These are phyloP conservation scores for Metahyphopichia silvanorum DNA, from an alignment of 805 yeast species.

Conservation along the genomic window DNA sequence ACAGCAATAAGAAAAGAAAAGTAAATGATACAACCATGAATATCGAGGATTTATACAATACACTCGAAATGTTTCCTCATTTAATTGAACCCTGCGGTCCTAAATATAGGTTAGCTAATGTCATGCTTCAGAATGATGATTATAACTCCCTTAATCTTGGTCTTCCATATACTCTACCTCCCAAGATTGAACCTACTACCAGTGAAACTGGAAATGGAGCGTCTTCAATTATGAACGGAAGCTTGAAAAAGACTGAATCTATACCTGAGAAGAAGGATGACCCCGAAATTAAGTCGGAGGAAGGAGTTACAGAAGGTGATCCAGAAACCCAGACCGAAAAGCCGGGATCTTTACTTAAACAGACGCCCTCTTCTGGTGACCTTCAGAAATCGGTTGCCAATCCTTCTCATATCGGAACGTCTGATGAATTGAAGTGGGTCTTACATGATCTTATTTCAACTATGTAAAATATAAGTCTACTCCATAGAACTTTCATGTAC, in stretches of 20 bases:
- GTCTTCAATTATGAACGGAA: slow-evolving; percentile 2
- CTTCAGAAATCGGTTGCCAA: slow-evolving; percentile 13
- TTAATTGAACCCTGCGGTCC: slow-evolving; percentile 69
- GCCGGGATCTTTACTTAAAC: background rate
- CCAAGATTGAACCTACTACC: slow-evolving; percentile 12
- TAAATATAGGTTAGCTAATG: slow-evolving; percentile 44
- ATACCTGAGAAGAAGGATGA: background rate
- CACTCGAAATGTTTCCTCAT: slow-evolving; percentile 63
- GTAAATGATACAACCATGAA: slow-evolving; percentile 42
- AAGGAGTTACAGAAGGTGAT: slow-evolving; percentile 1
- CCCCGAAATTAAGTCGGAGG: background rate
- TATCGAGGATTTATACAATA: slow-evolving; percentile 64
- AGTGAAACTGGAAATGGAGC: slow-evolving; percentile 2
- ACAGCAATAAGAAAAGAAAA: slow-evolving; percentile 10
- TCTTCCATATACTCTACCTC: slow-evolving; percentile 28
- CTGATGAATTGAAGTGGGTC: slow-evolving; percentile 70
- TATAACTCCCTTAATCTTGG: slow-evolving; percentile 13
- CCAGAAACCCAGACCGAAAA: background rate
- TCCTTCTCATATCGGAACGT: slow-evolving; percentile 47
- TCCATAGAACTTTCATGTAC: background rate
- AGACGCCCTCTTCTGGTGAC: background rate
- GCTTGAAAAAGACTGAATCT: background rate
- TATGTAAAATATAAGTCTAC: slow-evolving; percentile 14
- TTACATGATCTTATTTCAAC: slow-evolving; percentile 60
- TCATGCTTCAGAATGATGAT: slow-evolving; percentile 57